These are phyloP conservation scores for Colletotrichum sidae DNA, from an alignment of 2,329 filamentous ascomycete species.

Conservation along the genomic window DNA sequence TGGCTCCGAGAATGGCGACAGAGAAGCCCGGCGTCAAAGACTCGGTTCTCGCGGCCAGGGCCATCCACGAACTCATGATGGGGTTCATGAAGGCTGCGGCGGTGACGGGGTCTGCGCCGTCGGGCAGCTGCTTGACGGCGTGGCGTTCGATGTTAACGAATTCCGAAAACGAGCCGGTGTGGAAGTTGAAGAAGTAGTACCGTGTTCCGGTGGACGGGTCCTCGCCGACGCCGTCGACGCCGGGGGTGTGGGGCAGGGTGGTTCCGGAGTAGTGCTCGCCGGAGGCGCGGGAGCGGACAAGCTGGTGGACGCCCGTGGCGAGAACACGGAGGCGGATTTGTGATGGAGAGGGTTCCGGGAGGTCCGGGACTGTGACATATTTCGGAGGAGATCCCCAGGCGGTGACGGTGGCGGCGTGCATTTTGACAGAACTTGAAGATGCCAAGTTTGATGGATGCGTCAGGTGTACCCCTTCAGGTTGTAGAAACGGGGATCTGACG, in stretches of 20 bases:
- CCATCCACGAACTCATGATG: constrained; percentile 69
- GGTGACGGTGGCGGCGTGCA: constrained; percentile 53
- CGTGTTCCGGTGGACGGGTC: constrained; percentile 56
- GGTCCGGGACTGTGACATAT: constrained; percentile 45
- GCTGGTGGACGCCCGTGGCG: constrained; percentile 62
- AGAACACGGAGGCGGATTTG: constrained; percentile 60
- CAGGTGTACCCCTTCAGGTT: not conserved
- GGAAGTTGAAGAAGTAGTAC: constrained; percentile 59
- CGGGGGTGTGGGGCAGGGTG: constrained; percentile 62
- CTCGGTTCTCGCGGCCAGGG: constrained; percentile 57
- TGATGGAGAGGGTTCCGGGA: constrained; percentile 47
- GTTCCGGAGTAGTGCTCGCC: constrained; percentile 66
- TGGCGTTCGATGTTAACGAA: constrained; percentile 58
- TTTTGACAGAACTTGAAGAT: constrained; percentile 34
- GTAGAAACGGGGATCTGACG: not conserved
- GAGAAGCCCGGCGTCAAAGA: constrained; percentile 56
- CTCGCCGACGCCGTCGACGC: constrained; percentile 64
- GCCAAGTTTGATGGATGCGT: not conserved
- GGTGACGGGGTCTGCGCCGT: constrained; percentile 57
- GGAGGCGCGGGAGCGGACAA: constrained; percentile 64
- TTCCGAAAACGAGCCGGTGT: constrained; percentile 58
- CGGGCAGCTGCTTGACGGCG: constrained; percentile 54
- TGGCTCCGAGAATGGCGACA: constrained; percentile 64
- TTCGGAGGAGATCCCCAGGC: constrained; percentile 50
- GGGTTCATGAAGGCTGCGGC: constrained; percentile 68